Percentiles rank a stretch among this genome's conserved stretches.
Evolutionary conservation across 768 basidiomycete genomes (phyloP).

Genomic region (Boletus insuetus): DNA sequence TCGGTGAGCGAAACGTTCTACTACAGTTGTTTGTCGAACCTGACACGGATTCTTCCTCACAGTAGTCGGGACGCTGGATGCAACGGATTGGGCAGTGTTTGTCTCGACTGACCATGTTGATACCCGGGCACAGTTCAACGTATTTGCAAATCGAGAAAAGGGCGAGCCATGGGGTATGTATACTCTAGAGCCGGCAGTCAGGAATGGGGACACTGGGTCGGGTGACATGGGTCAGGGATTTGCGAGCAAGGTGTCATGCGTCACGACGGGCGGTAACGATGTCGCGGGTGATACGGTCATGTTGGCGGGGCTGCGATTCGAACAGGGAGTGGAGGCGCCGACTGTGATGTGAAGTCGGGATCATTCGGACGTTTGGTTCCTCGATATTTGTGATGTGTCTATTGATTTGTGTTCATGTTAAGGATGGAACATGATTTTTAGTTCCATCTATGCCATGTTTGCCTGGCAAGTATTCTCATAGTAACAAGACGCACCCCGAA

Average conservation of each 20-base stretch:
- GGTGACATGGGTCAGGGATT: slow-evolving; percentile 35
- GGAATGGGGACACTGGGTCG: slow-evolving; percentile 43
- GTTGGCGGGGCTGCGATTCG: slow-evolving; percentile 64
- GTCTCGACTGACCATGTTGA: slow-evolving; percentile 71
- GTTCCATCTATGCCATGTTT: too few species aligned
- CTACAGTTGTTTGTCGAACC: not conserved
- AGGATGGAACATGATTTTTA: not conserved
- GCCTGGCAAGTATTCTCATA: too few species aligned
- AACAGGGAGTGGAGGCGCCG: slow-evolving; percentile 55
- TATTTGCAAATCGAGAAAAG: slow-evolving; percentile 46
- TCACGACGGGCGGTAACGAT: slow-evolving; percentile 24
- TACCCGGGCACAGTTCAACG: slow-evolving; percentile 68
- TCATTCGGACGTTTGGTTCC: not conserved
- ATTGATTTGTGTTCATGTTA: slow-evolving; percentile 16
- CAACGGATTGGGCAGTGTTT: slow-evolving; percentile 71
- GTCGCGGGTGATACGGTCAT: slow-evolving; percentile 51
- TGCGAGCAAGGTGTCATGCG: slow-evolving; percentile 53
- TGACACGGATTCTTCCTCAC: not conserved
- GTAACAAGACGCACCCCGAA: too few species aligned
- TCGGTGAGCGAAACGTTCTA: slow-evolving; percentile 31
- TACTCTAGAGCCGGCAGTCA: slow-evolving; percentile 50
- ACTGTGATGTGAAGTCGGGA: slow-evolving; percentile 39
- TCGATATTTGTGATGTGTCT: not conserved
- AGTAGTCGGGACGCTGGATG: slow-evolving; percentile 70
- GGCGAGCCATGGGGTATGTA: slow-evolving; percentile 77